Base-by-base conservation (phyloP, 2,329 filamentous ascomycete species). In the Sphaerulina vaccinii region DNA sequence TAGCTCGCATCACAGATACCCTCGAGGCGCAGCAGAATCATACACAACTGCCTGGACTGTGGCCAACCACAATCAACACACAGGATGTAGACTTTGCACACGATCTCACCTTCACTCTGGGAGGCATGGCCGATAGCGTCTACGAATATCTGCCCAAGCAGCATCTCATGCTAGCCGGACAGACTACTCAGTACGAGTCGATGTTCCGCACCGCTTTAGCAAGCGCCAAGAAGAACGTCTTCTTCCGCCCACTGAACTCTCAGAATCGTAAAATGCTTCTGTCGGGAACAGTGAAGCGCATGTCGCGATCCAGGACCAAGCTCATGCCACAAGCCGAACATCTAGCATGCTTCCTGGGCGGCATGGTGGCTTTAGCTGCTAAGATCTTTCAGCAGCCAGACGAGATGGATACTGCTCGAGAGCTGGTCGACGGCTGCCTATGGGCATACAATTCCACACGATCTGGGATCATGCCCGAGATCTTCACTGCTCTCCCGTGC, bases 271-370 rank as follows among this genome's bases (percentile, higher is more conserved):
- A 57, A 24, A 52, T 61, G 49, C 52, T 61, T 35, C 36, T 61
- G 11, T 46, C 56, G 10, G 58, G 58, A 18, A 61, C 56, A 18
- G 56, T 54, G 38, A 56, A 52, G 44, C 43, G 50, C 15, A 16
- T 8, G 7, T 48, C 45, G 8, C 49, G 49, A 11, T 54, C 44
- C 18, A 15, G 50, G 9, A 53, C 36, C 7, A 54, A 53, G 33
- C 52, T 61, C 10, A 37, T 52, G 22, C 58, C 58, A 15, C 49
- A 53, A 27, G 58, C 50, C 6, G 58, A 61, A 35, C 58, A 61
- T 64, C 72, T 88, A 2, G 79, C 79, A 2, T 90, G 87, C 68
- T 91, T 88, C 64, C 75, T 80, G 2, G 87, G 87, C 4, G 87
- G 86, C 5, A 84, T 87, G 74, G 84, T 87, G 39, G 86, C 76